phyloP scores from a whole-genome alignment of 2,329 filamentous ascomycete genomes.

The Ceratocystis colombiana region DNA sequence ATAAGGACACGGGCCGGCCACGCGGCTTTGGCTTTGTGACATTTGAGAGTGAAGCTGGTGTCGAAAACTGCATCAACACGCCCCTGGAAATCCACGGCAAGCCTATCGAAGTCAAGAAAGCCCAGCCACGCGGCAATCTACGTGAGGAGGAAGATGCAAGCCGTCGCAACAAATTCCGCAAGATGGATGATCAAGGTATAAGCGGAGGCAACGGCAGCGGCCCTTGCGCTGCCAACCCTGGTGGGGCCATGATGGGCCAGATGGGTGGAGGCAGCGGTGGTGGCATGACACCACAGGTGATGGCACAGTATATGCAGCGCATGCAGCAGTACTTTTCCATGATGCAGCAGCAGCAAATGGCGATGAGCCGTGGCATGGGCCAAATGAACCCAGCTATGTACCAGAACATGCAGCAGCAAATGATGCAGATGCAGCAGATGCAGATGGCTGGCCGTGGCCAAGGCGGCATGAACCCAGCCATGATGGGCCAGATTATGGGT shows the following conservation, averaged over 20 bases:
- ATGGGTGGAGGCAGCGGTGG: slow-evolving; percentile 43
- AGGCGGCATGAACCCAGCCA: slow-evolving; percentile 29
- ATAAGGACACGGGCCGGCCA: slow-evolving; percentile 96
- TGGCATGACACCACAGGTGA: slow-evolving; percentile 88
- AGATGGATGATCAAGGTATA: slow-evolving; percentile 39
- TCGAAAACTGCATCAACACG: slow-evolving; percentile 76
- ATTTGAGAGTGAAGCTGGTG: slow-evolving; percentile 89
- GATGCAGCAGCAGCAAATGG: slow-evolving; percentile 75
- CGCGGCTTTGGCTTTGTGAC: slow-evolving; percentile 97
- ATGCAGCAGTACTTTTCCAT: slow-evolving; percentile 97
- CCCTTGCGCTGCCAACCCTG: slow-evolving; percentile 32
- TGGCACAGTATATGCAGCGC: slow-evolving; percentile 96
- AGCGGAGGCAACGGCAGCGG: slow-evolving; percentile 5
- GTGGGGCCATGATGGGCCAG: slow-evolving; percentile 75
- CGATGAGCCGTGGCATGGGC: slow-evolving; percentile 60
- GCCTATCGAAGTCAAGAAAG: slow-evolving; percentile 95
- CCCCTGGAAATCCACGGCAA: slow-evolving; percentile 91
- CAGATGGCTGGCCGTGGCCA: slow-evolving; percentile 44
- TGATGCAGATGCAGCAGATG: slow-evolving; percentile 69
- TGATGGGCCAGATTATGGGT: slow-evolving; percentile 49
- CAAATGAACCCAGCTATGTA: slow-evolving; percentile 50
- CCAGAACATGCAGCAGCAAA: slow-evolving; percentile 64
- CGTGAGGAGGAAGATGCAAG: slow-evolving; percentile 76
- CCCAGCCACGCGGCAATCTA: slow-evolving; percentile 88
- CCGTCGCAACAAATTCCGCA: slow-evolving; percentile 51